These are phyloP conservation scores for Nicotiana benthamiana DNA, from an alignment of 257 asterid genomes.

Conservation along the genomic window DNA sequence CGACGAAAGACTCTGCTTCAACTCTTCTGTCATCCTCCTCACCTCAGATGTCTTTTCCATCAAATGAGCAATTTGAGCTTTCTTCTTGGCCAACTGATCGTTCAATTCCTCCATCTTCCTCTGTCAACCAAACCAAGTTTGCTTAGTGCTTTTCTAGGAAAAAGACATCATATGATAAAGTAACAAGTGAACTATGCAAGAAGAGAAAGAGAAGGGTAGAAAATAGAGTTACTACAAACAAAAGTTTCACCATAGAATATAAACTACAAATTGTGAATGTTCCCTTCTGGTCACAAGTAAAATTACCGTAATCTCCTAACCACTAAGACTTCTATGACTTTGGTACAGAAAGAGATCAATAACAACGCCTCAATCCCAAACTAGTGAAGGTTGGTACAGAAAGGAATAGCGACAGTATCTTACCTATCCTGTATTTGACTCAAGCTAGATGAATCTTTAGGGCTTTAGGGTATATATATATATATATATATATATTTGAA, in stretches of 20 bases:
- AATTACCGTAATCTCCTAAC: neutral
- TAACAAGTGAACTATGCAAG: neutral
- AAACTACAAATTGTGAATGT: neutral
- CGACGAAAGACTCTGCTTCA: slow-evolving; percentile 45
- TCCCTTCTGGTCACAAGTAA: neutral
- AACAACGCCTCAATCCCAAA: neutral
- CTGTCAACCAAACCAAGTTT: slow-evolving; percentile 37
- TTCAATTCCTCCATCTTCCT: slow-evolving; percentile 46
- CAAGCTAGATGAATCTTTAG: neutral
- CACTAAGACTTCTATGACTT: neutral
- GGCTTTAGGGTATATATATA: neutral
- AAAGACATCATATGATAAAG: neutral
- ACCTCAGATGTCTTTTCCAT: slow-evolving; percentile 65
- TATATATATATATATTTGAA: neutral
- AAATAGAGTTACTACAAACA: neutral
- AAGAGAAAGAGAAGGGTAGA: neutral
- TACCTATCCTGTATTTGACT: neutral
- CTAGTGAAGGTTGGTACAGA: neutral
- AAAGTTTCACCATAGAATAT: neutral
- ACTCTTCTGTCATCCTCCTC: slow-evolving; percentile 55
- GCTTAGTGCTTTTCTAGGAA: neutral
- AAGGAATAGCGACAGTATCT: neutral
- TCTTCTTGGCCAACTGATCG: slow-evolving; percentile 50
- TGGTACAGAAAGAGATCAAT: neutral
- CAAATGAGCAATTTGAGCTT: slow-evolving; percentile 42